phyloP scores from a whole-genome alignment of 768 basidiomycete species.

The Leccinellum rugosiceps region DNA sequence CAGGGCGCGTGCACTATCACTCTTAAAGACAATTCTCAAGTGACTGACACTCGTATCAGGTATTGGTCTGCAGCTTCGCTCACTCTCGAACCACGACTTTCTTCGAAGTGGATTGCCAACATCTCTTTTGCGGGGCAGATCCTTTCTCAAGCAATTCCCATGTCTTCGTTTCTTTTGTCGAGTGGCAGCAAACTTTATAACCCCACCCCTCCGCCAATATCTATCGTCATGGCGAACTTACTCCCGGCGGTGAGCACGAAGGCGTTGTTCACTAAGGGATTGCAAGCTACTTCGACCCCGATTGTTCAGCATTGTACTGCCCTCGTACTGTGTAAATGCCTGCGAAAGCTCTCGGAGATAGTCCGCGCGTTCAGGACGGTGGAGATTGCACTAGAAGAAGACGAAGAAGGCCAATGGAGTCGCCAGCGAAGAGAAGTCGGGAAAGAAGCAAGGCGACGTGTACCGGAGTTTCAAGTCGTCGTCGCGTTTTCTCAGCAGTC shows the following conservation, averaged over 20 bases:
- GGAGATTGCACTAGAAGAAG: conserved; percentile 55
- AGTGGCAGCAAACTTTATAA: conserved; percentile 47
- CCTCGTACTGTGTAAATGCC: conserved; percentile 68
- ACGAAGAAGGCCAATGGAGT: conserved; percentile 70
- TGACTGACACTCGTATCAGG: conserved; percentile 36
- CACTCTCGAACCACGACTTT: conserved; percentile 81
- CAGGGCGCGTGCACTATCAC: conserved; percentile 49
- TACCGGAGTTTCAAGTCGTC: conserved; percentile 86
- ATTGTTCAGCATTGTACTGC: conserved; percentile 88
- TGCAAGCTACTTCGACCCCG: conserved; percentile 58
- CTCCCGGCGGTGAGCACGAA: conserved; percentile 74
- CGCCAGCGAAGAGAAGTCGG: conserved; percentile 65
- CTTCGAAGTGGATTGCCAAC: conserved; percentile 89
- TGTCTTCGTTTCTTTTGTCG: conserved; percentile 56
- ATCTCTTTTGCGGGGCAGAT: conserved; percentile 79
- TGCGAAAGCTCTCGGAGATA: conserved; percentile 67
- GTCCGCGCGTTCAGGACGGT: conserved; percentile 46
- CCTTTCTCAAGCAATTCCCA: conserved; percentile 73
- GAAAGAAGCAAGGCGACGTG: conserved; percentile 65
- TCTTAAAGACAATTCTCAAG: background rate
- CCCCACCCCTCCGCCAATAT: conserved; percentile 72
- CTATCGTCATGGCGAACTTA: conserved; percentile 69
- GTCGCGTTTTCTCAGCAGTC: conserved; percentile 73
- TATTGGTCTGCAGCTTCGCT: conserved; percentile 70
- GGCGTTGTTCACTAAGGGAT: conserved; percentile 73